Evolutionary conservation across 305 asterid species (phyloP).

Genomic region (Solanum aculeatissimum): DNA sequence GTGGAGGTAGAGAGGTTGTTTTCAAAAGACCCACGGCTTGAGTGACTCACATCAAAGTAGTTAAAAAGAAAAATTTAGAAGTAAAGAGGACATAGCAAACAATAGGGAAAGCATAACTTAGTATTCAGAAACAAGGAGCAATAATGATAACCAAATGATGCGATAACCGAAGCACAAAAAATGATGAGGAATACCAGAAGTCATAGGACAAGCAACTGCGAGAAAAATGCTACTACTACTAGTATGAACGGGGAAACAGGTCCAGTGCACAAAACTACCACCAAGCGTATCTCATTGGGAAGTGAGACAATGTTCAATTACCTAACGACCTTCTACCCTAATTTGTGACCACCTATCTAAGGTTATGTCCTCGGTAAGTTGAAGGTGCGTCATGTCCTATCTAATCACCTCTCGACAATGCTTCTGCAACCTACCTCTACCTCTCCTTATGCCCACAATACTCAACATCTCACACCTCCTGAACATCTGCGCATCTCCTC

Average conservation of each 20-base stretch:
- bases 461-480: background rate
- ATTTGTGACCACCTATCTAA: too few species aligned
- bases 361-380: background rate
- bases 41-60: background rate
- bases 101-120: background rate
- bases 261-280: background rate
- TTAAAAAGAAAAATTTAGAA: background rate
- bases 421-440: background rate
- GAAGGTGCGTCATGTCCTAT: background rate
- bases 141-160: background rate
- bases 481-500: background rate
- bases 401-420: background rate
- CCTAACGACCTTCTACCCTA: background rate
- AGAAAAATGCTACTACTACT: background rate
- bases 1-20: background rate
- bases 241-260: background rate
- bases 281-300: background rate
- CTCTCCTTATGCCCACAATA: background rate
- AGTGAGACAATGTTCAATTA: background rate
- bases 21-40: background rate
- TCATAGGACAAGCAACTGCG: background rate
- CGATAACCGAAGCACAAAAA: background rate
- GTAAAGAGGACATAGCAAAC: background rate
- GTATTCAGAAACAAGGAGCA: background rate
- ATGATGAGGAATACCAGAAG: background rate